phyloP scores from a whole-genome alignment of 352 stramenopile species.

The Hyaloperonospora brassicae region DNA sequence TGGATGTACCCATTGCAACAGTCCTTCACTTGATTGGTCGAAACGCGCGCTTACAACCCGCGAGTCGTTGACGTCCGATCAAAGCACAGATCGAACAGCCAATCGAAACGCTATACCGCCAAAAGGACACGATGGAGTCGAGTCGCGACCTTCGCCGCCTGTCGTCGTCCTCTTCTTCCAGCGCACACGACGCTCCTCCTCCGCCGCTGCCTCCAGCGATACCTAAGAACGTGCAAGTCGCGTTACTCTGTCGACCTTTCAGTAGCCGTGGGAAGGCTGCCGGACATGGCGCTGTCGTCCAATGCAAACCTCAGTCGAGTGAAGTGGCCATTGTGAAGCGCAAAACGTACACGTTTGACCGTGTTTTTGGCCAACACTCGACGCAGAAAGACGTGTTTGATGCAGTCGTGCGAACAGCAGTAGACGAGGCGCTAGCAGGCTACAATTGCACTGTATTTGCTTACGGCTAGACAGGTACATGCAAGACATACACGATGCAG shows the following conservation, averaged over 20 bases:
- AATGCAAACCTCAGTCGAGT: conserved; percentile 54
- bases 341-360: conserved; percentile 81
- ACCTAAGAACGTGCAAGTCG: conserved; percentile 82
- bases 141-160: neutral
- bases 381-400: conserved; percentile 65
- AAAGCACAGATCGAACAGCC: too few species aligned
- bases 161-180: conserved; percentile 1
- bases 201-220: neutral
- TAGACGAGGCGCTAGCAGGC: conserved; percentile 75
- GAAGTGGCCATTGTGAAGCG: conserved; percentile 38
- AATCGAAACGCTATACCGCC: too few species aligned
- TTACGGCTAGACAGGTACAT: conserved; percentile 95
- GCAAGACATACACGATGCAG: conserved; percentile 99
- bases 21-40: too few species aligned
- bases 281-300: conserved; percentile 67
- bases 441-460: conserved; percentile 93
- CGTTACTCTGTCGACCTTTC: conserved; percentile 88
- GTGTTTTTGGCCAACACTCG: conserved; percentile 79
- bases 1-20: too few species aligned
- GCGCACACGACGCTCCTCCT: neutral
- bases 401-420: conserved; percentile 68
- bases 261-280: conserved; percentile 82
- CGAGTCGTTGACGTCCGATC: too few species aligned
- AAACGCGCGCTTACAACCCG: too few species aligned
- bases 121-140: neutral